Percentiles rank a stretch among this genome's conserved stretches.
These are phyloP conservation scores for Neonectria punicea DNA, from an alignment of 2,329 filamentous ascomycete species.

Conservation along the genomic window DNA sequence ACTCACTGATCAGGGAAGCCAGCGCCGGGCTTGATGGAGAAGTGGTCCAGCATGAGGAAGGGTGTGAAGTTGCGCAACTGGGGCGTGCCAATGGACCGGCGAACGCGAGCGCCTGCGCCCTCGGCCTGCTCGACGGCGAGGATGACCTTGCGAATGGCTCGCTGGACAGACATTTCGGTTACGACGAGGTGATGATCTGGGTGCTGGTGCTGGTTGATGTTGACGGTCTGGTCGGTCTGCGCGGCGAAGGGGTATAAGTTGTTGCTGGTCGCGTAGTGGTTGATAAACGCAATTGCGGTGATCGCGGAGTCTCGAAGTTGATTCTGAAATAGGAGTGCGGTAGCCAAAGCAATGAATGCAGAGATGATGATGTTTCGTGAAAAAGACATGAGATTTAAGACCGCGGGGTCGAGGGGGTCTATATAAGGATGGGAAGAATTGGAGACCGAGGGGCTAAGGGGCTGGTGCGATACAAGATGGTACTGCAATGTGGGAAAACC, in stretches of 20 bases:
- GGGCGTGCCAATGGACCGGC: slow-evolving; percentile 87
- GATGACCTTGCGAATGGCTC: slow-evolving; percentile 85
- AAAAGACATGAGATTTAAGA: slow-evolving; percentile 45
- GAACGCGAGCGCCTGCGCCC: slow-evolving; percentile 86
- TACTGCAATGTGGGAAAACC: background rate
- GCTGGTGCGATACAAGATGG: slow-evolving; percentile 3
- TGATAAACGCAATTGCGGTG: slow-evolving; percentile 31
- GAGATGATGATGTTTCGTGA: slow-evolving; percentile 43
- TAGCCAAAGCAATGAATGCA: slow-evolving; percentile 44
- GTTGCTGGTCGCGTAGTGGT: slow-evolving; percentile 18
- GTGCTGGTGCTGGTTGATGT: slow-evolving; percentile 21
- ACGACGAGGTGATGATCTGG: slow-evolving; percentile 45
- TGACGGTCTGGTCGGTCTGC: background rate
- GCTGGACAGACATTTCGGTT: slow-evolving; percentile 72
- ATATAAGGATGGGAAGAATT: slow-evolving; percentile 32
- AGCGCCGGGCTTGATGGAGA: slow-evolving; percentile 80
- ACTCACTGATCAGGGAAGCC: slow-evolving; percentile 86
- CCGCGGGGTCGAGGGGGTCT: slow-evolving; percentile 28
- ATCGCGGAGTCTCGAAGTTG: slow-evolving; percentile 36
- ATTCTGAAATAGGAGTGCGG: slow-evolving; percentile 42
- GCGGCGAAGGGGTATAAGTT: slow-evolving; percentile 6
- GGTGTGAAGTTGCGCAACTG: slow-evolving; percentile 87
- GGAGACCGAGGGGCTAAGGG: slow-evolving; percentile 9
- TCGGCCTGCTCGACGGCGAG: slow-evolving; percentile 87
- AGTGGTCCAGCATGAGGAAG: slow-evolving; percentile 97